Evolutionary conservation across 371 early-diverging fungal genomes (phyloP).

Genomic region (Lichtheimia ornata): DNA sequence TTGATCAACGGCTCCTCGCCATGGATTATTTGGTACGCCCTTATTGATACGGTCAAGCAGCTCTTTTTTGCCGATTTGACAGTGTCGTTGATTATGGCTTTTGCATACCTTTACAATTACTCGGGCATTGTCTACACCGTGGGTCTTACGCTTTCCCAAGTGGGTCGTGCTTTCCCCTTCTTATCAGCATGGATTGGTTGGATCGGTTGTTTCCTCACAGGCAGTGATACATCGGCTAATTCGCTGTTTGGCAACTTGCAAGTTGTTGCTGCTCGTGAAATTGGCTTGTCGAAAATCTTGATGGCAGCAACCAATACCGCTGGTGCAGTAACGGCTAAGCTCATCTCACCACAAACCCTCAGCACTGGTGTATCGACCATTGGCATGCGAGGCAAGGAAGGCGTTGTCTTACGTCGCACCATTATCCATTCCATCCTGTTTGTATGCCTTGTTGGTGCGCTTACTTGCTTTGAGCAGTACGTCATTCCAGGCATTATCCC

Average conservation of each 20-base stretch:
- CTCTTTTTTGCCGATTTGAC: conserved; percentile 42
- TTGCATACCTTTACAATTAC: conserved; percentile 54
- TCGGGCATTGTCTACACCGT: conserved; percentile 52
- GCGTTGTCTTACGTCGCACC: conserved; percentile 39
- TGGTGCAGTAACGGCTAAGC: conserved; percentile 49
- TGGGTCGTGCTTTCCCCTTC: conserved; percentile 51
- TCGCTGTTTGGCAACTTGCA: conserved; percentile 54
- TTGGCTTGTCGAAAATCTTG: conserved; percentile 43
- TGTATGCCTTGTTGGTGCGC: conserved; percentile 39
- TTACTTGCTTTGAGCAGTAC: conserved; percentile 48
- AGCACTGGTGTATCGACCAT: conserved; percentile 55
- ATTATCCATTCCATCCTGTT: conserved; percentile 45
- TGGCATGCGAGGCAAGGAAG: conserved; percentile 49
- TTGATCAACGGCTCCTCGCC: conserved; percentile 33
- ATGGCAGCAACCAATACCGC: conserved; percentile 52
- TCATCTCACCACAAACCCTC: conserved; percentile 55
- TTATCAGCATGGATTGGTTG: conserved; percentile 56
- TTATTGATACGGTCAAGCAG: conserved; percentile 34
- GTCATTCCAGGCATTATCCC: conserved; percentile 53
- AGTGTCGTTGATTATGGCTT: conserved; percentile 50
- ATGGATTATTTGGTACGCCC: conserved; percentile 24
- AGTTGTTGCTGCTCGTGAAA: conserved; percentile 50
- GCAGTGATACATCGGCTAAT: conserved; percentile 49
- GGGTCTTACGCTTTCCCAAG: conserved; percentile 50
- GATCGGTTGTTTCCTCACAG: conserved; percentile 54